These are phyloP conservation scores for Neonectria magnoliae DNA, from an alignment of 2,329 filamentous ascomycete species.

Conservation along the genomic window DNA sequence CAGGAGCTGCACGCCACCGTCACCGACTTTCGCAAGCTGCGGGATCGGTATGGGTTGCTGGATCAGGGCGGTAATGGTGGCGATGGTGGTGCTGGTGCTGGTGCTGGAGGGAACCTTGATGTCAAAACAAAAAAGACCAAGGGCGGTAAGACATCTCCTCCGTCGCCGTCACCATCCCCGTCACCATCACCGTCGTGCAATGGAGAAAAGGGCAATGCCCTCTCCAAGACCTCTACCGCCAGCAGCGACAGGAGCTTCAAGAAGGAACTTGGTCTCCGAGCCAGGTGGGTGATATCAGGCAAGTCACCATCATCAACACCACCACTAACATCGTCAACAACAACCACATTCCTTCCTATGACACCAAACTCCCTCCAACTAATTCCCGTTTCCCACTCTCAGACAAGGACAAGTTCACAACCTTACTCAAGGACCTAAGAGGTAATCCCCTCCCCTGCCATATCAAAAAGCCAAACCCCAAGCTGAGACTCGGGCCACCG, in stretches of 20 bases:
- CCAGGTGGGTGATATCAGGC: constrained; percentile 57
- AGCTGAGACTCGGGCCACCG: neutral
- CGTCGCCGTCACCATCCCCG: constrained; percentile 21
- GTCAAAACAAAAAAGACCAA: constrained; percentile 25
- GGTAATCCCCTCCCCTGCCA: constrained; percentile 35
- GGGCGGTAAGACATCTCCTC: constrained; percentile 26
- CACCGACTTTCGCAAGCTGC: constrained; percentile 55
- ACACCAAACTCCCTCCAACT: constrained; percentile 2
- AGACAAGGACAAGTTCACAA: constrained; percentile 58
- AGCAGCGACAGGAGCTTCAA: constrained; percentile 46
- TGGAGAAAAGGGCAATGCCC: constrained; percentile 35
- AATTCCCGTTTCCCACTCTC: constrained; percentile 10
- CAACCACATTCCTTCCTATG: neutral
- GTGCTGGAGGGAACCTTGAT: constrained; percentile 16
- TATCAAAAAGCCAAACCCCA: neutral
- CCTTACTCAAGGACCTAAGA: constrained; percentile 53
- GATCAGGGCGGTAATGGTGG: constrained; percentile 39
- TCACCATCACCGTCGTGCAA: constrained; percentile 24
- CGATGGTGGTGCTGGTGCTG: neutral
- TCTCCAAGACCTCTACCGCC: constrained; percentile 23
- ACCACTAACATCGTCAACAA: neutral
- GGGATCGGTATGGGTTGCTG: constrained; percentile 54
- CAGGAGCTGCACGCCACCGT: constrained; percentile 56
- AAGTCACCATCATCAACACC: constrained; percentile 21
- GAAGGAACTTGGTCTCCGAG: constrained; percentile 48